Conservation (phyloP, 257 asterid genomes). For the Nicotiana benthamiana region DNA sequence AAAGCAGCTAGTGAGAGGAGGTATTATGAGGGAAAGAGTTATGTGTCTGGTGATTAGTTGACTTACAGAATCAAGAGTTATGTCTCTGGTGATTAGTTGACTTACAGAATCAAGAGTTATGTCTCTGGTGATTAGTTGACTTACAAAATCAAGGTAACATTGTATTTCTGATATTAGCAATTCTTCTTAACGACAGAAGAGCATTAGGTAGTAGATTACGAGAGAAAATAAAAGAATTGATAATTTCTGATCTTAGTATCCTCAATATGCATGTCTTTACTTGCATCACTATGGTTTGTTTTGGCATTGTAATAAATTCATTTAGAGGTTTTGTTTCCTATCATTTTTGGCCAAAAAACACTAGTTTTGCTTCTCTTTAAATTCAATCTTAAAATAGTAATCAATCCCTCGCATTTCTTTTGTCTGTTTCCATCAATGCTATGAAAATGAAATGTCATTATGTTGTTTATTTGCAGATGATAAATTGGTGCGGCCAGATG, state of each 20-base stretch:
- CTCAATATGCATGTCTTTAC: background rate
- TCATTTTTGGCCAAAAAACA: background rate
- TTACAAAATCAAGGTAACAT: constrained; percentile 27
- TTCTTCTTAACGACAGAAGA: background rate
- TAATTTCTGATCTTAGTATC: background rate
- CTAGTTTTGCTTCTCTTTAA: background rate
- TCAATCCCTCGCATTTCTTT: background rate
- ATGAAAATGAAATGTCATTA: background rate
- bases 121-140: constrained; percentile 63
- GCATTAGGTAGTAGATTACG: background rate
- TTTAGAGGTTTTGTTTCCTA: background rate
- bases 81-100: constrained; percentile 63
- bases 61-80: constrained; percentile 27
- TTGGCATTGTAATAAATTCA: background rate
- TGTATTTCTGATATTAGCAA: background rate
- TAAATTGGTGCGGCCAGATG: background rate
- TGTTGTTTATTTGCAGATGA: background rate
- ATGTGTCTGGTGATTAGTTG: constrained; percentile 63
- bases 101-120: constrained; percentile 26
- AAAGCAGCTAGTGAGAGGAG: constrained; percentile 83
- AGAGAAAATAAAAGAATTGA: background rate
- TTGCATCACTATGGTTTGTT: background rate
- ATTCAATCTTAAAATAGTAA: background rate
- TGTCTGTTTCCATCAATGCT: background rate
- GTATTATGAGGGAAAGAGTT: constrained; percentile 73